Evolutionary conservation across 2,329 filamentous ascomycete genomes (phyloP), one percentile per base, ranked within the genome.

Genomic region (Trichophyton equinum): DNA sequence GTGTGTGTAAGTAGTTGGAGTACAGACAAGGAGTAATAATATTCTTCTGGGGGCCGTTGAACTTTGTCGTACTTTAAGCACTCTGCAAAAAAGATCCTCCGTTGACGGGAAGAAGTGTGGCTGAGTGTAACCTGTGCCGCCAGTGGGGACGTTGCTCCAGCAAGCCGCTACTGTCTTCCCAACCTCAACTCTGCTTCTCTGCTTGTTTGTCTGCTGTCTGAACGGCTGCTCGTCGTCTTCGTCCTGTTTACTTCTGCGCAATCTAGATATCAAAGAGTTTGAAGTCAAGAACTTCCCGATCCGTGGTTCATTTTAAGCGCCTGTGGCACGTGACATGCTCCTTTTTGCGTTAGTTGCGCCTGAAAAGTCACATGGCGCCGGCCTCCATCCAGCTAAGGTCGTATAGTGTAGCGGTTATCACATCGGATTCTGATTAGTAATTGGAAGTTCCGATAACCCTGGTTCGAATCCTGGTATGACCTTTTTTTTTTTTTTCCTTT

Each of bases 401-500:
- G 51, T 55, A 30, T 55, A 55, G 51, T 55, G 51, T 55, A 55
- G 51, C 51, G 51, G 51, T 55, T 30, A 55, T 55, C 51, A 55
- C 51, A 55, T 55, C 51, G 51, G 51, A 55, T 55, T 55, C 51
- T 55, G 51, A 55, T 55, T 55, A 55, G 27, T 55, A 15, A 55
- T 38, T 27, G 27, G 51, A 55, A 55, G 27, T 55, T 55, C 51
- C 51, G 51, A 55, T 55, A 55, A 55, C 51, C 51, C 51, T 55
- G 51, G 51, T 55, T 55, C 51, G 51, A 55, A 55, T 55, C 51
- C 51, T 55, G 51, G 51, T 30, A 55, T 25, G 51, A 55, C 51
- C 51, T 55, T 36, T 13, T 15, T 20, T 36, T 55, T 55, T 36
- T 55, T 55, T 33, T 1, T 2, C 22, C 22, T 13, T 18, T 20